A percentile compares a stretch with the other conserved stretches of the same genome.
phyloP scores from a whole-genome alignment of 2,329 filamentous ascomycete genomes.

The Thelonectria blattea region DNA sequence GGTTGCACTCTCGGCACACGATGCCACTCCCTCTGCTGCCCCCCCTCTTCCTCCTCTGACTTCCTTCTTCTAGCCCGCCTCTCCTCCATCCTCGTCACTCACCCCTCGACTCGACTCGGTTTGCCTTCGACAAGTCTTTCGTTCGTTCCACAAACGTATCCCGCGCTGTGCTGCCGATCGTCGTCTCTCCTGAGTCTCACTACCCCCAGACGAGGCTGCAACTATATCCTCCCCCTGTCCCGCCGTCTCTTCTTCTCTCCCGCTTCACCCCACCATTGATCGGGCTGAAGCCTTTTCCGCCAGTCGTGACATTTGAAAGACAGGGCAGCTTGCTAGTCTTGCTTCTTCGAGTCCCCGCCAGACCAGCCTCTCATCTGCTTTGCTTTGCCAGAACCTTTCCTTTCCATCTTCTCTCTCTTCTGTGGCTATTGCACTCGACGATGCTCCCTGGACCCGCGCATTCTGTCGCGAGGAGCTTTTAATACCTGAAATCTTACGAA shows the following conservation, averaged over 20 bases:
- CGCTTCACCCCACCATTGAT: constrained; percentile 28
- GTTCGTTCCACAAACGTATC: constrained; percentile 22
- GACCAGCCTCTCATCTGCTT: neutral
- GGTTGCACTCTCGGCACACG: constrained; percentile 21
- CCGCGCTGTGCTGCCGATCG: constrained; percentile 28
- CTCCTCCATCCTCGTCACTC: neutral
- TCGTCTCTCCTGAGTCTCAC: constrained; percentile 24
- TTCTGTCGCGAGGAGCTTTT: constrained; percentile 26
- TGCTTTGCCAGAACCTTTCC: constrained; percentile 4
- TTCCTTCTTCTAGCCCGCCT: constrained; percentile 15
- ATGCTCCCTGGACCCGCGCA: constrained; percentile 26
- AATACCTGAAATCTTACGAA: constrained; percentile 20
- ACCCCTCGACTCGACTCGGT: constrained; percentile 1
- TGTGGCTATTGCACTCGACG: constrained; percentile 21
- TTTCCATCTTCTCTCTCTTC: constrained; percentile 5
- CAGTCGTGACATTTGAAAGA: constrained; percentile 17
- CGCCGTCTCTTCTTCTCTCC: constrained; percentile 20
- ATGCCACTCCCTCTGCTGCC: constrained; percentile 27
- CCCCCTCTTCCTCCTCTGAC: constrained; percentile 13
- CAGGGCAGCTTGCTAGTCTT: constrained; percentile 20
- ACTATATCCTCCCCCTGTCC: constrained; percentile 23
- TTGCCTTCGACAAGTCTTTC: constrained; percentile 17
- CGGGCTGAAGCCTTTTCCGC: constrained; percentile 18
- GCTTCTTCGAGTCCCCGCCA: constrained; percentile 12
- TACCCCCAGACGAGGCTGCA: constrained; percentile 14